Percentiles rank a stretch among this genome's conserved stretches.
Conservation (phyloP, 371 early-diverging fungal species). For the Polyrhizophydium stewartii region DNA sequence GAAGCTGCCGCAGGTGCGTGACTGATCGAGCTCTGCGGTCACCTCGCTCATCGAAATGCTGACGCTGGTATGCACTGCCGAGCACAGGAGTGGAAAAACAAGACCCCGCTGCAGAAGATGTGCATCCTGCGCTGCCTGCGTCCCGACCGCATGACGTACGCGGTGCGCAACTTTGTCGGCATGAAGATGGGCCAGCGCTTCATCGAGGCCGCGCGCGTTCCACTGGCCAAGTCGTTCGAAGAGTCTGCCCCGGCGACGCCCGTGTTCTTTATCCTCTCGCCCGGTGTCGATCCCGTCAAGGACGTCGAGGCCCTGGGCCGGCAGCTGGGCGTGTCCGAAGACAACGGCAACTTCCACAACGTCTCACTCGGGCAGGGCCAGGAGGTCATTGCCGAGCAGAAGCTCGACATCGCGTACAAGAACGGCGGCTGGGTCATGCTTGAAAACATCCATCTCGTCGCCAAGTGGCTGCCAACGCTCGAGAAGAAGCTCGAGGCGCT, state of each 20-base stretch:
- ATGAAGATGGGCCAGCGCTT: constrained; percentile 55
- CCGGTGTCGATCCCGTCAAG: constrained; percentile 65
- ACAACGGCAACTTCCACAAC: constrained; percentile 57
- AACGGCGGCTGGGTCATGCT: constrained; percentile 65
- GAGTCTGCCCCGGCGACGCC: constrained; percentile 53
- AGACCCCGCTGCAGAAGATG: constrained; percentile 53
- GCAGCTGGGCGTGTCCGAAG: constrained; percentile 44
- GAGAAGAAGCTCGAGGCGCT: constrained; percentile 59
- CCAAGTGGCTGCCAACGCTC: constrained; percentile 56
- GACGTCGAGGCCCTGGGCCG: constrained; percentile 58
- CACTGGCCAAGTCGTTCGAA: constrained; percentile 44
- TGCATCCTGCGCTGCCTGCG: constrained; percentile 56
- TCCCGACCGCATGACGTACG: constrained; percentile 61
- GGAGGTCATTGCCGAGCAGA: constrained; percentile 61
- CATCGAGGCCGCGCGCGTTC: constrained; percentile 47
- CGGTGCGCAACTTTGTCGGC: constrained; percentile 49
- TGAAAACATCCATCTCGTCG: constrained; percentile 62
- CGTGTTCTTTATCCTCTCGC: constrained; percentile 60
- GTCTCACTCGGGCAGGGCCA: constrained; percentile 63
- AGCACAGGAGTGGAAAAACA: constrained; percentile 61
- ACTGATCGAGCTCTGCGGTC: background rate
- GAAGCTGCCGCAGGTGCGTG: constrained; percentile 46
- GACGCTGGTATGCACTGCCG: background rate
- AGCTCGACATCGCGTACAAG: constrained; percentile 53
- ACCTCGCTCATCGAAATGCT: background rate